Conservation (phyloP, 345 rosid genomes). For the Clausena lansium region DNA sequence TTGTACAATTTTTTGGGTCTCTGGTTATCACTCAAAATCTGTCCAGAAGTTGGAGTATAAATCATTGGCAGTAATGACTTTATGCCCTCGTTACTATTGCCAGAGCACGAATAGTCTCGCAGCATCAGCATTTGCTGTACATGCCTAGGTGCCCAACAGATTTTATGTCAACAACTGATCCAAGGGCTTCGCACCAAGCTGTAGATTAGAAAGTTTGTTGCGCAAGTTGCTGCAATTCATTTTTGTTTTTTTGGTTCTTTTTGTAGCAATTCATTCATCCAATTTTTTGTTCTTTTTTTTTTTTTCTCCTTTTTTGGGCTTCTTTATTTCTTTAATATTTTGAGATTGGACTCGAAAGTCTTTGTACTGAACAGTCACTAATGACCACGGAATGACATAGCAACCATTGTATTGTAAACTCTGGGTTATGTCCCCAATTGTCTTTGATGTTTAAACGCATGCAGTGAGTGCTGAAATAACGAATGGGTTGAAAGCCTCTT, state of each 20-base stretch:
- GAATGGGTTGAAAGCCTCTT: no score
- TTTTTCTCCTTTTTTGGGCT: background rate
- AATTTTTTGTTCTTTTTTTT: conserved; percentile 5
- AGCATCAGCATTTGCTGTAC: conserved; percentile 17
- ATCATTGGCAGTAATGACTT: background rate
- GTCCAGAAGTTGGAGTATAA: conserved; percentile 1
- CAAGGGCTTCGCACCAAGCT: conserved; percentile 21
- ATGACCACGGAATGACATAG: background rate
- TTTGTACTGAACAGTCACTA: background rate
- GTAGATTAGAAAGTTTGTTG: conserved; percentile 37
- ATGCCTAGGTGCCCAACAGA: background rate
- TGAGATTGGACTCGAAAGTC: background rate
- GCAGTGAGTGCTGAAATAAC: no score
- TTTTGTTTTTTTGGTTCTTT: conserved; percentile 4
- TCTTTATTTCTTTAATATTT: conserved; percentile 18
- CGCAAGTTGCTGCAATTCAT: conserved; percentile 29
- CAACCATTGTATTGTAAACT: background rate
- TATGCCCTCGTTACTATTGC: conserved; percentile 5
- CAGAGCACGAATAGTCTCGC: conserved; percentile 16
- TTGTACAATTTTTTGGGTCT: conserved; percentile 33
- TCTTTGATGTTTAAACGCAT: no score
- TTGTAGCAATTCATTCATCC: conserved; percentile 57
- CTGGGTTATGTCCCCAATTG: background rate
- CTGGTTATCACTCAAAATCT: conserved; percentile 35
- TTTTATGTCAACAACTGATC: conserved; percentile 12